Evolutionary conservation across 2,329 filamentous ascomycete species (phyloP).

Genomic region (Aspergillus melleus): DNA sequence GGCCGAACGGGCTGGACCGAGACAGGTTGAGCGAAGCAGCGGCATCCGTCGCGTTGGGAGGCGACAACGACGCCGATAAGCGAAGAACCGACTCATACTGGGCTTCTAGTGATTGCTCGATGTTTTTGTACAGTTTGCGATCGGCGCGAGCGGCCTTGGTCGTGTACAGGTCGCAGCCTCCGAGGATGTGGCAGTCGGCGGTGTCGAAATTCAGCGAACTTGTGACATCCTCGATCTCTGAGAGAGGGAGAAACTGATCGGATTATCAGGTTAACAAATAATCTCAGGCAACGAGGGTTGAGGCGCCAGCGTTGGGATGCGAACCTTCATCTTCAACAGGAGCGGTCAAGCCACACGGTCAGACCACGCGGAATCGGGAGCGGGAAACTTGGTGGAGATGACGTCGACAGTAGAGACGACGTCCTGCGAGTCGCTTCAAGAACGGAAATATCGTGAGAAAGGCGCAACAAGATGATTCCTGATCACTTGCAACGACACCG

Average conservation of each 20-base stretch:
- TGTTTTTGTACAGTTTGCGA: slow-evolving; percentile 96
- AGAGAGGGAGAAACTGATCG: slow-evolving; percentile 81
- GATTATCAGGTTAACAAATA: slow-evolving; percentile 16
- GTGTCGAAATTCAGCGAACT: slow-evolving; percentile 95
- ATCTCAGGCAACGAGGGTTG: neutral
- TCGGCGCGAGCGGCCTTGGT: slow-evolving; percentile 94
- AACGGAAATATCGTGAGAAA: neutral
- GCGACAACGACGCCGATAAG: slow-evolving; percentile 82
- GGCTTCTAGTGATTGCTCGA: slow-evolving; percentile 85
- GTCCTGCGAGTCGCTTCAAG: neutral
- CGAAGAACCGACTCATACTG: slow-evolving; percentile 87
- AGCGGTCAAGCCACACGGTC: slow-evolving; percentile 9
- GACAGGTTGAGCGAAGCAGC: slow-evolving; percentile 70
- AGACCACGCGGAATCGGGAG: neutral
- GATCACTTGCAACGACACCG: slow-evolving; percentile 31
- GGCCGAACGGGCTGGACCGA: slow-evolving; percentile 87
- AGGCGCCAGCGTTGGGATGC: neutral
- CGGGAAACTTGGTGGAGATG: neutral
- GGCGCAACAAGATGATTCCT: slow-evolving; percentile 5
- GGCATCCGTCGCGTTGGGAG: slow-evolving; percentile 72
- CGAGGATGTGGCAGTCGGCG: slow-evolving; percentile 85
- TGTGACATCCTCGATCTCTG: slow-evolving; percentile 87
- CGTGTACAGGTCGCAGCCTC: slow-evolving; percentile 94
- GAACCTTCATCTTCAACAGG: slow-evolving; percentile 21
- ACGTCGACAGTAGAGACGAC: neutral